Evolutionary conservation across 1,284 basidiomycete genomes (phyloP).

Genomic region (Gomphus sp.): DNA sequence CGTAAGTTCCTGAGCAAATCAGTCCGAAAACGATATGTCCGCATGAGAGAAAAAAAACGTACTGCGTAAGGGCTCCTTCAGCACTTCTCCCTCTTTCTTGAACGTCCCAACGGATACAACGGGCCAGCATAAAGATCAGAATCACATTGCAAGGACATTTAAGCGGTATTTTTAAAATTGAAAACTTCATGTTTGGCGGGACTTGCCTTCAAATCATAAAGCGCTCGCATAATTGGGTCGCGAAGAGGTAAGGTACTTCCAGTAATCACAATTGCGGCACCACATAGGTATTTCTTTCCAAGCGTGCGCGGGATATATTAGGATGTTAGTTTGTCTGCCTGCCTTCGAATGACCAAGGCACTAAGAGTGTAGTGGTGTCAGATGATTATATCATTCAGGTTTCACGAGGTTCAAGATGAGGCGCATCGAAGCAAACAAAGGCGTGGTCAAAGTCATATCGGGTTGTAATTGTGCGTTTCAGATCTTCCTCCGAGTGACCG

Average conservation of each 20-base stretch:
- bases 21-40: not conserved
- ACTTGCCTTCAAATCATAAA: constrained; percentile 86
- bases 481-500: constrained; percentile 67
- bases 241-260: constrained; percentile 92
- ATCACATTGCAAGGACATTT: constrained; percentile 85
- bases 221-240: constrained; percentile 63
- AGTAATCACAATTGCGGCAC: constrained; percentile 89
- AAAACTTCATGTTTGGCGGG: not conserved
- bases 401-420: not conserved
- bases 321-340: constrained; percentile 77
- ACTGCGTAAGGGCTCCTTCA: constrained; percentile 86
- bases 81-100: constrained; percentile 83
- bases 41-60: constrained; percentile 18
- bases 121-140: constrained; percentile 95
- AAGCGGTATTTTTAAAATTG: not conserved
- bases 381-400: not conserved
- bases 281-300: constrained; percentile 90
- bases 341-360: constrained; percentile 80
- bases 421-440: constrained; percentile 70
- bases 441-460: constrained; percentile 87
- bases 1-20: constrained; percentile 61
- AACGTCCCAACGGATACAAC: constrained; percentile 82
- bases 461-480: constrained; percentile 75
- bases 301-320: constrained; percentile 82
- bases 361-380: constrained; percentile 26